Evolutionary conservation across 805 yeast genomes (phyloP), one percentile per base, ranked within the genome.

Genomic region (Cyberlindnera japonica): DNA sequence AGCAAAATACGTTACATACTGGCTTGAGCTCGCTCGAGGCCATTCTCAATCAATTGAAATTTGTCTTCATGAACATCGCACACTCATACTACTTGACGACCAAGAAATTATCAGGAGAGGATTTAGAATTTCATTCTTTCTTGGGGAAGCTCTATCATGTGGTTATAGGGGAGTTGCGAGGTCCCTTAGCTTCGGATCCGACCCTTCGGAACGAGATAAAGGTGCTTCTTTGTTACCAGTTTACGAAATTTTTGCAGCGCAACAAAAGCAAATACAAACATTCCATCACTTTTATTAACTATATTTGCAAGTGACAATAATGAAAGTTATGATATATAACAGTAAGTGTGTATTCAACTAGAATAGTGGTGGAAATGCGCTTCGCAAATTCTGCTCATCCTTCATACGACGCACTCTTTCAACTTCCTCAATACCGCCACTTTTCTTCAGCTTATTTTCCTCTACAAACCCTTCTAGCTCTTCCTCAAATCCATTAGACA

Each of bases 361-460:
- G 37, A 50, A 58, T 13, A 39, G 38, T 5, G 59, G 57, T 9
- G 64, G 67, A 48, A 71, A 70, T 19, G 63, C 67, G 16, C 69
- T 74, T 51, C 79, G 79, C 45, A 88, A 64, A 52, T 84, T 84
- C 50, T 81, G 81, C 40, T 73, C 78, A 61, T 88, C 95, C 48
- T 85, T 81, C 45, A 72, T 64, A 50, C 68, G 71, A 43, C 96
- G 69, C 35, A 70, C 50, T 44, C 86, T 69, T 51, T 91, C 98
- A 16, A 86, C 67, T 53, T 88, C 97, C 46, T 85, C 95, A 16
- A 89, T 74, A 1, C 98, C 97, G 6, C 97, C 97, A 15, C 89
- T 76, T 48, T 78, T 83, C 55, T 85, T 86, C 43, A 91, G 68
- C 55, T 74, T 83, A 21, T 77, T 72, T 31, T 81, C 91, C 6